Base-by-base conservation (phyloP, 2,329 filamentous ascomycete species). In the Phialocephala subalpina region DNA sequence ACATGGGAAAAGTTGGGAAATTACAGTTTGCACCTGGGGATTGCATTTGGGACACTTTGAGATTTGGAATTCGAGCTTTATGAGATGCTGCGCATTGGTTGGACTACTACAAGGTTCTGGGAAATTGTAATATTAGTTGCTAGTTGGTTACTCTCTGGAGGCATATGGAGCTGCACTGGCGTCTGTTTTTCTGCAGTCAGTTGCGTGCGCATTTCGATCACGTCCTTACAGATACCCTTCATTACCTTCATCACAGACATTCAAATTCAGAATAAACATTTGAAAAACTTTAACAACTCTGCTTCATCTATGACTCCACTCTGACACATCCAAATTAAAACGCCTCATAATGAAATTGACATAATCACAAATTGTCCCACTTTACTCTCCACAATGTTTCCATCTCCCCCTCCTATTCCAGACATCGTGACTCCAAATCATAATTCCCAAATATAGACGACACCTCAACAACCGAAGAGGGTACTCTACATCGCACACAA, bases 211-310 rank as follows among this genome's bases (percentile, higher is more conserved):
- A 49, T 49, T 49, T 49, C 45, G 45, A 49, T 49, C 45, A 42
- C 29, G 40, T 49, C 45, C 45, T 47, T 25, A 53, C 49, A 53
- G 49, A 53, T 53, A 53, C 49, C 49, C 49, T 53, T 49, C 45
- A 49, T 49, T 49, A 49, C 45, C 5, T n/a, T 49, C 29, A 33
- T 33, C 29, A 33, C 29, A 33, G 29, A 33, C 29, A 33, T 9
- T n/a, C 45, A 49, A 49, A 49, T 49, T n/a, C 45, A 49, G 22
- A 52, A 53, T 53, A 53, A 53, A 53, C 8, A 53, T 20, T 53
- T 29, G 25, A 16, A 53, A 53, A 53, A 53, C 6, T 53, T 29
- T 20, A 27, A 52, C 47, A 16, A 1, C 2, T 29, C 27, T 12
- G 6, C 49, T 33, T 49, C 22, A 29, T 18, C 22, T 53, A 11